Evolutionary conservation across 192 early-diverging fungal species (phyloP).

Genomic region (Coemansia sp.): DNA sequence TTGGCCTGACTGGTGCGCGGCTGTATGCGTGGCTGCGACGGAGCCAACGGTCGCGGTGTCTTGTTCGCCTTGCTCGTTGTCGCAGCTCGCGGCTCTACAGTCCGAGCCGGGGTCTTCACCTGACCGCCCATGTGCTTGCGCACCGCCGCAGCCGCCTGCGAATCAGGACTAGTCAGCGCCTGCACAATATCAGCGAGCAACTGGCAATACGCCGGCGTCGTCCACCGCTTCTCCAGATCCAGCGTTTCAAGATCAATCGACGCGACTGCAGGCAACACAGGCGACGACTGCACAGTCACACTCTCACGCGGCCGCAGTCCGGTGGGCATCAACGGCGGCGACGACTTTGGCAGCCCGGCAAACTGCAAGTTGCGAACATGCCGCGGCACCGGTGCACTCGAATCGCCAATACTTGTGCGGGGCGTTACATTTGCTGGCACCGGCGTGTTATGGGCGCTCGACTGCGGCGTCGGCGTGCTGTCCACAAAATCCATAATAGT

Average conservation of each 20-base stretch:
- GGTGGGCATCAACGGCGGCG: slow-evolving; percentile 27
- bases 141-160: slow-evolving; percentile 39
- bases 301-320: not conserved
- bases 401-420: not conserved
- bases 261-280: not conserved
- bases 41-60: not conserved
- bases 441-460: slow-evolving; percentile 38
- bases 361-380: slow-evolving; percentile 34
- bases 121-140: slow-evolving; percentile 2
- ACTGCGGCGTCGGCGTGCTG: slow-evolving; percentile 41
- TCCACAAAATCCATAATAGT: slow-evolving; percentile 54
- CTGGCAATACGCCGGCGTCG: slow-evolving; percentile 43
- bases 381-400: not conserved
- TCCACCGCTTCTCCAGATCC: slow-evolving; percentile 24
- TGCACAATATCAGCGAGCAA: slow-evolving; percentile 50
- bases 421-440: not conserved
- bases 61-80: not conserved
- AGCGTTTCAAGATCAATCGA: slow-evolving; percentile 11
- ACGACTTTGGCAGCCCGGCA: slow-evolving; percentile 37
- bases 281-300: not conserved
- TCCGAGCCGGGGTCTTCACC: not conserved
- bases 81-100: not conserved
- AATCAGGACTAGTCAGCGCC: slow-evolving; percentile 36
- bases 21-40: not conserved
- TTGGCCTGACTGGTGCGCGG: not conserved